phyloP scores from a whole-genome alignment of 805 yeast species.

The Starmerella ratchasimensis region DNA sequence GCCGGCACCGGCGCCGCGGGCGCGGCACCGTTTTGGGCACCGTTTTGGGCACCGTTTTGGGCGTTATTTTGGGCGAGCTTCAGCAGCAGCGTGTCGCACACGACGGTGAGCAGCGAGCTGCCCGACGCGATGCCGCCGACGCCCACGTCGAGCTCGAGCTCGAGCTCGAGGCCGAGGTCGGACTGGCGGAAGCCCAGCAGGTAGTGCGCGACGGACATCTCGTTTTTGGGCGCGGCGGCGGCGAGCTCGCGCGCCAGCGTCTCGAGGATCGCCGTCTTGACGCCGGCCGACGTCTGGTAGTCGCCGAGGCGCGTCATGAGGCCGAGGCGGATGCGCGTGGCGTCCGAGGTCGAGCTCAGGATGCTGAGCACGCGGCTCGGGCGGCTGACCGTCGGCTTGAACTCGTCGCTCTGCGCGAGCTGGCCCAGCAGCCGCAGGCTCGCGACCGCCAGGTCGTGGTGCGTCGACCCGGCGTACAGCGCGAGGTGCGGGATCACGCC shows the following conservation, averaged over 20 bases:
- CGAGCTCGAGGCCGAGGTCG: constrained; percentile 31
- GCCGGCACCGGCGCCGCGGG: no score
- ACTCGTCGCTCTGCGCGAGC: constrained; percentile 38
- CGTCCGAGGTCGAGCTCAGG: constrained; percentile 64
- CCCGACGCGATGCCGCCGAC: constrained; percentile 41
- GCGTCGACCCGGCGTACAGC: constrained; percentile 48
- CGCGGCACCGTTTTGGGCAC: no score
- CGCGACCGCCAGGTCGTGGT: constrained; percentile 38
- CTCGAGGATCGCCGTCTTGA: constrained; percentile 46
- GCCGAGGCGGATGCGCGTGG: constrained; percentile 56
- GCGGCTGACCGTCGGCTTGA: constrained; percentile 29
- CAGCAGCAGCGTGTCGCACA: constrained; percentile 38
- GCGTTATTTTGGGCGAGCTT: no score
- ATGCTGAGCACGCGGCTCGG: constrained; percentile 55
- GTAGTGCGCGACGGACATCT: constrained; percentile 48
- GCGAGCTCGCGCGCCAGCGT: constrained; percentile 40
- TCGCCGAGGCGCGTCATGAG: constrained; percentile 54
- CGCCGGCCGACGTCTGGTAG: constrained; percentile 1
- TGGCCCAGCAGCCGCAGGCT: constrained; percentile 41
- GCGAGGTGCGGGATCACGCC: constrained; percentile 62
- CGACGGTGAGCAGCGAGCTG: constrained; percentile 41
- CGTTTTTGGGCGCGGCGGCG: constrained; percentile 29
- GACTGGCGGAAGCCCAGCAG: constrained; percentile 57
- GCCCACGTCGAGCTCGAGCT: constrained; percentile 32
- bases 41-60: no score